Evolutionary conservation across 2,329 filamentous ascomycete species (phyloP), one percentile per base, ranked within the genome.

Genomic region (Phoma sp.): DNA sequence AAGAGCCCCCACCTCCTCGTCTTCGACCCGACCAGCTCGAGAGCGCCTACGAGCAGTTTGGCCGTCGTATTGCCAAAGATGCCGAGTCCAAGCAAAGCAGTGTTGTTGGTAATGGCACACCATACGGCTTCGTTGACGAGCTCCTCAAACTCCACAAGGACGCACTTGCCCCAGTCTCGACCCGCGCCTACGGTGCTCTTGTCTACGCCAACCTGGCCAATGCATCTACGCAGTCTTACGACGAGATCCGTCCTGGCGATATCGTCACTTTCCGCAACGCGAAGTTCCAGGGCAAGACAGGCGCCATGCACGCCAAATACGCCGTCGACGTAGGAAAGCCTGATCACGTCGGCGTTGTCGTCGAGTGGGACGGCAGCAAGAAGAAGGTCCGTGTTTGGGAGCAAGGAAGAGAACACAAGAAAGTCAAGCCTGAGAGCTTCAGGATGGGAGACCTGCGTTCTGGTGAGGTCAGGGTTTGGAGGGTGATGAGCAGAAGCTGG

Each of bases 291-390:
- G 95, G 95, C 55, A 96, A 97, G 76, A 91, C 94, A 65, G 95
- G 95, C 1, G 85, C 92, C 4, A 93, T 99, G 90, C 93, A 98
- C 73, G 89, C 91, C 63, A 98, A 97, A 75, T 99, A 99, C 75
- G 88, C 83, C 43, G 81, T 86, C 47, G 95, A 99, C 65, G 91
- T 97, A 1, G 93, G 92, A 62, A 95, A 91, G 73, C 91, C 85
- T 9, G 84, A 94, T 61, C 95, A 99, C 69, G 94, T 98, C 0
- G 95, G 85, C 2, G 80, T 99, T 2, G 94, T 99, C 4, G 85
- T 92, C 9, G 95, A 99, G 74, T 99, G 95, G 95, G 95, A 99
- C 74, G 95, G 95, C 3, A 96, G 92, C 36, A 96, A 97, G 85
- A 96, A 96, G 84, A 97, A 98, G 82, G 89, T 99, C 24, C 82